phyloP scores from a whole-genome alignment of 306 rosid genomes.

The Cucurbita pepo region DNA sequence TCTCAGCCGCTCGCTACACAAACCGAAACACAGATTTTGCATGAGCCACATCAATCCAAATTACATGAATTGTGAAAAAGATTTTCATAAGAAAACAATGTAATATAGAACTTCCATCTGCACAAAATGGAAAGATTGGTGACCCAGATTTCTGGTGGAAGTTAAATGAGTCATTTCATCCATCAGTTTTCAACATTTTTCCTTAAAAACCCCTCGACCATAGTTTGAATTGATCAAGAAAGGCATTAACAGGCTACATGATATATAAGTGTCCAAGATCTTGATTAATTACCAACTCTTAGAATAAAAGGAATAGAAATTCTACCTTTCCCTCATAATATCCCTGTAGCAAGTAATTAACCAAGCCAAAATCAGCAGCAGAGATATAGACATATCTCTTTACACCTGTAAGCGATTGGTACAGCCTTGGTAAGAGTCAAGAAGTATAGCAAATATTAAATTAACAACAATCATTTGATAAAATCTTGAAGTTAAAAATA shows the following conservation, averaged over 20 bases:
- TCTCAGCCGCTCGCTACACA: conserved; percentile 80
- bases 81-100: not conserved
- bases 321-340: conserved; percentile 95
- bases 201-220: not conserved
- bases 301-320: not conserved
- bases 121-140: not conserved
- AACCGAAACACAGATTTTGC: conserved; percentile 8
- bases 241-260: not conserved
- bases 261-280: not conserved
- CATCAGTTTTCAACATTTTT: not conserved
- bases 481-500: not conserved
- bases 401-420: conserved; percentile 42
- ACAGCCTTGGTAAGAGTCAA: not conserved
- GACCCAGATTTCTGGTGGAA: not conserved
- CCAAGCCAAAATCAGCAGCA: conserved; percentile 88
- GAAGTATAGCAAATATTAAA: not conserved
- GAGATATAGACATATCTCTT: conserved; percentile 85
- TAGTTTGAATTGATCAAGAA: not conserved
- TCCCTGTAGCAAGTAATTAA: conserved; percentile 57
- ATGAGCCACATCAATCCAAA: conserved; percentile 7
- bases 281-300: not conserved
- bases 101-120: not conserved
- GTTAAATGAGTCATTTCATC: not conserved
- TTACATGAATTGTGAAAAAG: not conserved
- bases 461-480: not conserved